Base-by-base conservation (phyloP, 177 flowering plant species). In the Vitis hybrid region DNA sequence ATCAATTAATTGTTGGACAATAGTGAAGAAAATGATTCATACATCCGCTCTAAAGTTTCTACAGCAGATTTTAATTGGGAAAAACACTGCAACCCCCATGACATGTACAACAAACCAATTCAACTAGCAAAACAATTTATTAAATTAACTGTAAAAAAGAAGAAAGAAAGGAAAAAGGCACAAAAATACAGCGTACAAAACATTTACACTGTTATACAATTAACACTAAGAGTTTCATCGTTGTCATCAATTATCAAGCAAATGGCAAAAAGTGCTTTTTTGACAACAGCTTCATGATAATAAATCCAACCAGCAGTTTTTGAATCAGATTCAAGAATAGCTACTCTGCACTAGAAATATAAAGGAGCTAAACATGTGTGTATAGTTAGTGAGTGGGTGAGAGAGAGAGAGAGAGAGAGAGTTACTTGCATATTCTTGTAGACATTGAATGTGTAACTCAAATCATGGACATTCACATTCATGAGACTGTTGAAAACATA, bases 401-500 rank as follows among this genome's bases (percentile, higher is more conserved):
- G 67, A 74, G 77, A 67, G 66, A 70, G 79, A 80, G 74, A 79
- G 76, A 72, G 73, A 80, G 74, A 79, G 76, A 72, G 70, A 69
- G 64, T 81, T 92, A 92, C 98, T 78, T 89, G 89, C 95, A 94
- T 92, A 65, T 89, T 71, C 80, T 82, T 86, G 91, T 88, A 89
- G 65, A 89, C 72, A 44, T 79, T 65, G 76, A 88, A 70, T 44
- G 83, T 85, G 77, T 87, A 92, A 77, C 77, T 76, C 85, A 90
- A 76, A 74, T 94, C 97, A 79, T 84, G 82, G 69, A 95, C 85
- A 79, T 92, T 94, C 56, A 86, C 97, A 82, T 92, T 94, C 95
- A 94, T 94, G 64, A 92, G 87, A 83, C 98, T 92, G 87, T 94
- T 94, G 85, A 86, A 86, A 20, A 94, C 89, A 61, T 83, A 89